These are phyloP conservation scores for Solanum chiquidenum DNA, from an alignment of 257 asterid genomes.

Conservation along the genomic window DNA sequence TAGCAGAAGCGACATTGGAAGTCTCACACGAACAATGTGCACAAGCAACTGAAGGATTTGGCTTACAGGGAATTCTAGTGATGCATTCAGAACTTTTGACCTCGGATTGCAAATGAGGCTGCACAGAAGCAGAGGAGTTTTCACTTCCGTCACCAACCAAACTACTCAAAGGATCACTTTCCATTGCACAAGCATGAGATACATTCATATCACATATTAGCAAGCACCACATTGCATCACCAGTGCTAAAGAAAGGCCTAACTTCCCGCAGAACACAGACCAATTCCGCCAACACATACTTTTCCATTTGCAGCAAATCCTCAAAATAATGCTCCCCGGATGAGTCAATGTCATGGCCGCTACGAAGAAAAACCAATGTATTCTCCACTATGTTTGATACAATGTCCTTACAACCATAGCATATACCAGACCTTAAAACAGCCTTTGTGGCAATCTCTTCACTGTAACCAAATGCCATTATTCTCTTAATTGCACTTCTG, in stretches of 20 bases:
- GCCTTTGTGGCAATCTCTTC: slow-evolving; percentile 71
- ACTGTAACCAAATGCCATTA: slow-evolving; percentile 55
- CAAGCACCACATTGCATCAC: slow-evolving; percentile 99
- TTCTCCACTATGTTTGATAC: slow-evolving; percentile 90
- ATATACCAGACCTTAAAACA: slow-evolving; percentile 74
- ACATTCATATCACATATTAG: slow-evolving; percentile 87
- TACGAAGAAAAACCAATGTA: slow-evolving; percentile 59
- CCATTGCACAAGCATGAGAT: slow-evolving; percentile 87
- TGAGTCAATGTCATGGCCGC: slow-evolving; percentile 49
- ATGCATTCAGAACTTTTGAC: slow-evolving; percentile 32
- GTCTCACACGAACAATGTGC: slow-evolving; percentile 32
- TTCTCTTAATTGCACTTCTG: slow-evolving; percentile 77
- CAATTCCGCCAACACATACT: slow-evolving; percentile 83
- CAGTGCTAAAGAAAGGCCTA: slow-evolving; percentile 81
- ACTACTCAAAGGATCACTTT: slow-evolving; percentile 46
- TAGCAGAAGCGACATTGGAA: slow-evolving; percentile 17
- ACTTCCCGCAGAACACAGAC: slow-evolving; percentile 82
- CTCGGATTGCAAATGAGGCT: slow-evolving; percentile 27
- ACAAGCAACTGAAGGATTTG: slow-evolving; percentile 28
- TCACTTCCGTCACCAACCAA: slow-evolving; percentile 25
- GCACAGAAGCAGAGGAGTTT: slow-evolving; percentile 25
- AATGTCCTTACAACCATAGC: slow-evolving; percentile 89
- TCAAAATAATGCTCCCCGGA: slow-evolving; percentile 62
- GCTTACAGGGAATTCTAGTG: slow-evolving; percentile 26
- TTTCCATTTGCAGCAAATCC: slow-evolving; percentile 77